A percentile compares a stretch with the other conserved stretches of the same genome.
Evolutionary conservation across 176 grass and related monocot genomes (phyloP).

Genomic region (Carex cristatella): DNA sequence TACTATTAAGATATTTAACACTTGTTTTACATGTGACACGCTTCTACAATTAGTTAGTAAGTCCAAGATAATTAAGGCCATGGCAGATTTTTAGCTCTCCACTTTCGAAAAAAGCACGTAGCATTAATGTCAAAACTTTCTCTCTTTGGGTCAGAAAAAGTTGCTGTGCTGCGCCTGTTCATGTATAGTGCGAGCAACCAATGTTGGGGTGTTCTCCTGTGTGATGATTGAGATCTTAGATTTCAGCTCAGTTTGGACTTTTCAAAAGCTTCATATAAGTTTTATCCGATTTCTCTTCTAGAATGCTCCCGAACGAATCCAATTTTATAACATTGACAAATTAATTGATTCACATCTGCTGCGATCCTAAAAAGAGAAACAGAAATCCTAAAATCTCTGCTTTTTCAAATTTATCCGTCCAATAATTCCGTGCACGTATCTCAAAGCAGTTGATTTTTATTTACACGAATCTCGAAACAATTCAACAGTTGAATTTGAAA

Average conservation of each 20-base stretch:
- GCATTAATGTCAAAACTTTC: neutral
- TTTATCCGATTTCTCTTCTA: neutral
- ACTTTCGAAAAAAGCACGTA: neutral
- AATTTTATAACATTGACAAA: neutral
- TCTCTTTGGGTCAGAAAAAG: constrained; percentile 13
- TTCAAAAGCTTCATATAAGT: neutral
- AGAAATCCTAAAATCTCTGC: no score
- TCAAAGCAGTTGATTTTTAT: no score
- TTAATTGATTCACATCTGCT: neutral
- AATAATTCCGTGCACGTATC: no score
- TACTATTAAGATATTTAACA: neutral
- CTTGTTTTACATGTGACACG: neutral
- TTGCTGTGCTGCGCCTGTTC: neutral
- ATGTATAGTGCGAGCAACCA: neutral
- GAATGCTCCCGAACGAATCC: neutral
- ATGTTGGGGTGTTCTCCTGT: neutral
- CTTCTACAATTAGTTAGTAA: neutral
- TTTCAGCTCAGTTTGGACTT: constrained; percentile 1
- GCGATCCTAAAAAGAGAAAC: no score
- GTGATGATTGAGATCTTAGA: constrained; percentile 25
- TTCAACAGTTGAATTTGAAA: no score
- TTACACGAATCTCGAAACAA: no score
- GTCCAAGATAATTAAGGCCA: neutral
- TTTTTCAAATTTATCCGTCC: no score
- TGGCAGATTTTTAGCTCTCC: neutral